Conservation (phyloP, 2,329 filamentous ascomycete species). For the Phialophora verrucosa region DNA sequence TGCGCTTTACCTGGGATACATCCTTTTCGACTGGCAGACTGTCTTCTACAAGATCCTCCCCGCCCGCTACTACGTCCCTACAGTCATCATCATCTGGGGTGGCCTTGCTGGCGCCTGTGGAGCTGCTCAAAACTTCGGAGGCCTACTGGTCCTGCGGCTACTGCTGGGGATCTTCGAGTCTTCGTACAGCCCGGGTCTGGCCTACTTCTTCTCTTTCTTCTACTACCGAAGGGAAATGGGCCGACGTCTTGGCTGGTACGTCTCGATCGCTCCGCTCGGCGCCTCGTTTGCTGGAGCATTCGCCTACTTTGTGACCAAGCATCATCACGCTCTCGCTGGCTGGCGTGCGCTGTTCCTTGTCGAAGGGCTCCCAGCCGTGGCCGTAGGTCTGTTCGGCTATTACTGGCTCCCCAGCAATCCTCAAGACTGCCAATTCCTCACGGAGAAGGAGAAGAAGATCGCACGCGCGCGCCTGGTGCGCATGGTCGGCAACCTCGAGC, state of each 20-base stretch:
- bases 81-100: conserved; percentile 51
- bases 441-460: conserved; percentile 68
- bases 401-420: conserved; percentile 76
- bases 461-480: conserved; percentile 55
- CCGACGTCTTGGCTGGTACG: conserved; percentile 61
- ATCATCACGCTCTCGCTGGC: conserved; percentile 70
- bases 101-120: conserved; percentile 46
- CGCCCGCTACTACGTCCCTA: conserved; percentile 56
- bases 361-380: conserved; percentile 81
- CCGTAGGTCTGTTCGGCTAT: conserved; percentile 77
- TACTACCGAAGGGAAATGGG: conserved; percentile 64
- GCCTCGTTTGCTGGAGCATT: conserved; percentile 77
- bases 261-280: conserved; percentile 68
- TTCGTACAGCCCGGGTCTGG: conserved; percentile 50
- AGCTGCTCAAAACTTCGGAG: conserved; percentile 48
- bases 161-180: conserved; percentile 48
- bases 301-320: conserved; percentile 68
- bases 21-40: conserved; percentile 70
- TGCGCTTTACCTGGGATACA: conserved; percentile 67
- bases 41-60: conserved; percentile 66
- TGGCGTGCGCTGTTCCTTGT: conserved; percentile 84
- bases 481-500: conserved; percentile 34
- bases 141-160: conserved; percentile 51
- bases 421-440: conserved; percentile 67
- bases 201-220: conserved; percentile 62